Percentiles rank a stretch among this genome's conserved stretches.
These are phyloP conservation scores for Daldinia eschscholtzii DNA, from an alignment of 2,329 filamentous ascomycete species.

Conservation along the genomic window DNA sequence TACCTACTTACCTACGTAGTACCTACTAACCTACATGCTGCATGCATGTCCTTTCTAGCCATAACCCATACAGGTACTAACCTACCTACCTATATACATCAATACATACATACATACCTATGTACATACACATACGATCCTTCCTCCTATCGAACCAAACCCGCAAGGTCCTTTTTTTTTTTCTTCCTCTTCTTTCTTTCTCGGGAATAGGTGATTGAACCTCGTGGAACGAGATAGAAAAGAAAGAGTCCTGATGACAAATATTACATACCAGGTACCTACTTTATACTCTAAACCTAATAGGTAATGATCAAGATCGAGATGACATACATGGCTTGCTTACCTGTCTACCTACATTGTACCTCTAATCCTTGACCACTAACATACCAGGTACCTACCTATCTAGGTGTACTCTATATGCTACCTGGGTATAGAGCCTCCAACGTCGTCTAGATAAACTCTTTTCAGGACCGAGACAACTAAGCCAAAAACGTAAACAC, in stretches of 20 bases:
- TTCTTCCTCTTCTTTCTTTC: not conserved
- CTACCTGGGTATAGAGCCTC: not conserved
- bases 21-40: not conserved
- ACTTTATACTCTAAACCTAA: not conserved
- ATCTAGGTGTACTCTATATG: no score
- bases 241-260: not conserved
- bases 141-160: not conserved
- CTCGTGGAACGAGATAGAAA: not conserved
- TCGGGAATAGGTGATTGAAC: not conserved
- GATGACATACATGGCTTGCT: not conserved
- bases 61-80: not conserved
- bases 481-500: not conserved
- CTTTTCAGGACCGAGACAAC: not conserved
- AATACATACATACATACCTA: not conserved
- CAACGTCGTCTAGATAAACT: constrained; percentile 4
- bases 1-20: no score
- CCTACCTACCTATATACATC: not conserved
- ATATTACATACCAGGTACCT: not conserved
- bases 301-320: not conserved
- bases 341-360: not conserved
- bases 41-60: not conserved
- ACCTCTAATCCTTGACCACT: not conserved
- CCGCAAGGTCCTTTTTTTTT: not conserved
- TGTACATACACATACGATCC: not conserved
- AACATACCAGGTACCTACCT: not conserved